A percentile compares a stretch with the other conserved stretches of the same genome.
Evolutionary conservation across 2,329 filamentous ascomycete species (phyloP).

Genomic region (Spiromastix sp.): DNA sequence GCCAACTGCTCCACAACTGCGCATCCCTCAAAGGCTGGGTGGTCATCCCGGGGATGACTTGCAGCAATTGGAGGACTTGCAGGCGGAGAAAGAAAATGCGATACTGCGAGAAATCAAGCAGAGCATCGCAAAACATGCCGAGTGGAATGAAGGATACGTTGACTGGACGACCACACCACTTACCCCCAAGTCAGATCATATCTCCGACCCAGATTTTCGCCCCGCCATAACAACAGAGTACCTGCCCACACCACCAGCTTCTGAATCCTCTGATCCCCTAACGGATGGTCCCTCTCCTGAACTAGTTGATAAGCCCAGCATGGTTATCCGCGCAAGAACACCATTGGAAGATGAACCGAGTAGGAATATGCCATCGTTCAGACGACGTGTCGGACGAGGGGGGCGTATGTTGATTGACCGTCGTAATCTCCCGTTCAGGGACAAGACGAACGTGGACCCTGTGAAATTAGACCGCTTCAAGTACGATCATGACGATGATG

Average conservation of each 20-base stretch:
- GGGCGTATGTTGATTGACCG: slow-evolving; percentile 84
- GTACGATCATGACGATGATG: slow-evolving; percentile 76
- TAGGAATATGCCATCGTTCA: slow-evolving; percentile 53
- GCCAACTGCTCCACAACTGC: slow-evolving; percentile 53
- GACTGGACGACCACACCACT: slow-evolving; percentile 81
- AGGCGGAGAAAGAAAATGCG: slow-evolving; percentile 70
- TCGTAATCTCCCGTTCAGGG: slow-evolving; percentile 52
- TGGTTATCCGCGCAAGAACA: slow-evolving; percentile 28
- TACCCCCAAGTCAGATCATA: slow-evolving; percentile 61
- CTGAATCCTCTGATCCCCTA: slow-evolving; percentile 36
- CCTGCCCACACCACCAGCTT: slow-evolving; percentile 41
- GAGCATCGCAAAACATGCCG: slow-evolving; percentile 77
- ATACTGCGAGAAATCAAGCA: slow-evolving; percentile 73
- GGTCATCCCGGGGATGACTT: slow-evolving; percentile 72
- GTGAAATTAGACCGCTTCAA: slow-evolving; percentile 63
- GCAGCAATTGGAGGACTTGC: slow-evolving; percentile 62
- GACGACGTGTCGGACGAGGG: slow-evolving; percentile 72
- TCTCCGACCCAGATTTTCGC: slow-evolving; percentile 54
- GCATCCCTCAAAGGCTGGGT: slow-evolving; percentile 59
- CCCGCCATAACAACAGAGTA: slow-evolving; percentile 59
- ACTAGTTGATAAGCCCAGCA: slow-evolving; percentile 27
- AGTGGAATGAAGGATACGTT: slow-evolving; percentile 84
- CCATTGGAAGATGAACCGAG: slow-evolving; percentile 34
- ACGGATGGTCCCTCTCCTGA: slow-evolving; percentile 25
- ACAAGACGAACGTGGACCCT: slow-evolving; percentile 36